Evolutionary conservation across 169 alveolate genomes (phyloP), one percentile per base, ranked within the genome.

Genomic region (Plasmodium yoelii): DNA sequence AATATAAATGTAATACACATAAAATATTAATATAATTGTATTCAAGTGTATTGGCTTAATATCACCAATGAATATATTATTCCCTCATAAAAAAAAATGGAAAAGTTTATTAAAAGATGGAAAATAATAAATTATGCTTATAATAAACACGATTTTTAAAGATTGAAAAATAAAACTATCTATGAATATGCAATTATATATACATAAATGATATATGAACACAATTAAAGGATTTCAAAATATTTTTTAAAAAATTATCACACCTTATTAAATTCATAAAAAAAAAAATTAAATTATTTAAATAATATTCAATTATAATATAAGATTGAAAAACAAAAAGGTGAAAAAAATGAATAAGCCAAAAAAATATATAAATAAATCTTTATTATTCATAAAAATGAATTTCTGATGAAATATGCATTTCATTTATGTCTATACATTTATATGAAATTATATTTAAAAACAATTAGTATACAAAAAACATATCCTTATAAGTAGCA

Each of bases 71-170:
- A 73, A 13, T 18, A 7, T 34, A 73, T 15, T 34, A 68, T 22
- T 42, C 53, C n/a, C 73, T 39, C 57, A 24, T 69, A 18, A 72
- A 72, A 55, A 55, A 55, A 72, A 44, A 26, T 60, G 49, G 46
- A 72, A 60, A 63, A 15, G 46, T 42, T 10, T 12, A 72, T 19
- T 72, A 56, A 55, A 72, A 72, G 57, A 15, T 72, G 49, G 39
- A 72, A 72, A 72, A 26, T 72, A 60, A 44, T 60, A 72, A 72
- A 72, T 72, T 72, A 13, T 28, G 26, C 19, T 60, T 53, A 7
- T 24, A 34, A 26, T 72, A 70, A 72, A 55, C 71, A 72, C 39
- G 51, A 53, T n/a, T 55, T 56, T 56, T 42, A n/a, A 2, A 65
- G 26, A 46, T 15, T 15, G 28, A 22, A 72, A 56, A 51, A 72